Evolutionary conservation across 2,329 filamentous ascomycete genomes (phyloP), one percentile per base, ranked within the genome.

Genomic region (Botryosphaeria dothidea): DNA sequence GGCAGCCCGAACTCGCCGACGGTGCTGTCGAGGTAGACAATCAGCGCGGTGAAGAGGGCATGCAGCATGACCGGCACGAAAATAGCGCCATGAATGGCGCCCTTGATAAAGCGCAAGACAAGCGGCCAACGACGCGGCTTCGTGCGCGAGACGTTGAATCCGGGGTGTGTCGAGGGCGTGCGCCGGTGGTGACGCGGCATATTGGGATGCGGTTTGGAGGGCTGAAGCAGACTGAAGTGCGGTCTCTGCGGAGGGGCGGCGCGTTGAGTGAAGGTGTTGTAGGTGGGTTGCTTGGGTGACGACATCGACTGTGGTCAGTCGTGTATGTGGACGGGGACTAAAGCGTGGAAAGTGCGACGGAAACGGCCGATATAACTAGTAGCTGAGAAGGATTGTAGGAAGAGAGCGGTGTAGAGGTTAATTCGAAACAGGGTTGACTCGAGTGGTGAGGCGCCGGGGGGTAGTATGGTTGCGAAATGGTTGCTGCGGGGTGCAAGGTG

Each of bases 61-160:
- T 89, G 87, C 3, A 86, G 73, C 17, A 83, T 63, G 8, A 89
- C 84, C 3, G 86, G 84, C 3, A 87, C 60, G 29, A 86, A 71
- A 66, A 89, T 86, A 38, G 84, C 82, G 65, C 75, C 77, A 73
- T 90, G 87, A 63, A 90, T 84, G 3, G 86, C 85, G 57, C 87
- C 87, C 72, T 88, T 88, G 72, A 85, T 82, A 75, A 89, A 88
- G 67, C 87, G 83, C 48, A 89, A 80, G 17, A 88, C 87, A 5
- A 90, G 79, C 17, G 87, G 87, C 80, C 86, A 85, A 75, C 87
- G 85, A 3, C 79, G 74, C 27, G 81, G 81, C 70, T 84, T 83
- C 52, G 75, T 77, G 66, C 81, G 79, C 41, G 76, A 74, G 17
- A 77, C 76, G 67, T 83, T 74, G 56, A 80, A 81, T 45, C 80